These are phyloP conservation scores for Adansonia gregorii DNA, from an alignment of 441 rosid species.

Conservation along the genomic window DNA sequence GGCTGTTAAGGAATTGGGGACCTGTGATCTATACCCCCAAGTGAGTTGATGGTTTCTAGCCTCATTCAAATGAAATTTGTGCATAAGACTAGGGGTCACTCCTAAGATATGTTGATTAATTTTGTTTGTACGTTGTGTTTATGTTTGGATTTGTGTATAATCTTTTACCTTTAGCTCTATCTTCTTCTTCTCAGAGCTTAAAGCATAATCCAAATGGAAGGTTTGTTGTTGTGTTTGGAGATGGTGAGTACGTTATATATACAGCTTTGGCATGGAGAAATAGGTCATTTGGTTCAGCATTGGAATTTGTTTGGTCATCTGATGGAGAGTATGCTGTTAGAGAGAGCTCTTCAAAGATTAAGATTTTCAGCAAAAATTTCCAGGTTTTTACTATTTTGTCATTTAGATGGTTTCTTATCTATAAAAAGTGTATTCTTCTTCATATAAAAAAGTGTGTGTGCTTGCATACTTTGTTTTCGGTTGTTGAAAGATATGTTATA, in stretches of 20 bases:
- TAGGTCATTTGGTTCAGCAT: constrained; percentile 95
- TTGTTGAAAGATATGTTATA: constrained; percentile 4
- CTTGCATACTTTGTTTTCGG: not conserved
- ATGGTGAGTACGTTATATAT: constrained; percentile 96
- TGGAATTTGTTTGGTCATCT: constrained; percentile 96
- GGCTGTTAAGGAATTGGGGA: constrained; percentile 98
- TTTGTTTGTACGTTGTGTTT: not conserved
- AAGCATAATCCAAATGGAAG: constrained; percentile 98
- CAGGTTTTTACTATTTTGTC: constrained; percentile 60
- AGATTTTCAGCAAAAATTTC: constrained; percentile 91
- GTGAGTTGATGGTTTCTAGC: constrained; percentile 52
- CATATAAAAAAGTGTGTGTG: not conserved
- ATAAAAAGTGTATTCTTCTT: not conserved
- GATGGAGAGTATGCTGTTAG: constrained; percentile 98
- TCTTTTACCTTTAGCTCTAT: constrained; percentile 14
- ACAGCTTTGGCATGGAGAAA: constrained; percentile 99
- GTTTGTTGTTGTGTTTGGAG: constrained; percentile 98
- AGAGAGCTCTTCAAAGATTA: constrained; percentile 92
- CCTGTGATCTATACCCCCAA: constrained; percentile 99
- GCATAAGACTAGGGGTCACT: not conserved
- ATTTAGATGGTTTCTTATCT: constrained; percentile 10
- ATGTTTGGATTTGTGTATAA: constrained; percentile 1
- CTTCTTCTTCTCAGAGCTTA: constrained; percentile 65
- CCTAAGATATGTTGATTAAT: constrained; percentile 10
- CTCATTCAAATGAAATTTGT: constrained; percentile 3